These are phyloP conservation scores for Mangifera indica DNA, from an alignment of 345 rosid genomes.

Conservation along the genomic window DNA sequence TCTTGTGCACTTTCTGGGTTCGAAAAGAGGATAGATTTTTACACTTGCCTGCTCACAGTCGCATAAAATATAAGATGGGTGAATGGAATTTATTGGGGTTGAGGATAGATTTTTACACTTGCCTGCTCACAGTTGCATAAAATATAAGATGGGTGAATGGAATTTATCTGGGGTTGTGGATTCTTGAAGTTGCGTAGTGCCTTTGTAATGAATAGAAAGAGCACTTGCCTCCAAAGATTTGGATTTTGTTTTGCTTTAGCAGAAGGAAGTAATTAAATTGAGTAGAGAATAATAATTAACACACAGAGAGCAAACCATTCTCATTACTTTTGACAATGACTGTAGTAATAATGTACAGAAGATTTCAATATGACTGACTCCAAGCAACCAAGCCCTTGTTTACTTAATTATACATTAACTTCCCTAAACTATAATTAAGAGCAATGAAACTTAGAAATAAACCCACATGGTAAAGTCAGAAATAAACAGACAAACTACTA, in stretches of 20 bases:
- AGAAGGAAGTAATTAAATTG: no score
- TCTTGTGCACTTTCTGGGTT: not conserved
- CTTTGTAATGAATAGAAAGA: not conserved
- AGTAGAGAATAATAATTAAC: not conserved
- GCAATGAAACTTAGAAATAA: no score
- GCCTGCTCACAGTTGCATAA: not conserved
- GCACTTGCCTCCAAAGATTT: no score
- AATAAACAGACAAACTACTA: not conserved
- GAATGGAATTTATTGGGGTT: not conserved
- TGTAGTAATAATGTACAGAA: not conserved
- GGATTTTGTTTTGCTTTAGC: no score
- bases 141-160: not conserved
- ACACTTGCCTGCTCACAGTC: not conserved
- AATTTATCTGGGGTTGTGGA: not conserved
- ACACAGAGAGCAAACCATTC: slow-evolving; percentile 6
- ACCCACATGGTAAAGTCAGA: no score
- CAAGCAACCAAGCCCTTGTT: not conserved
- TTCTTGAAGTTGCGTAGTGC: not conserved
- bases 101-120: not conserved
- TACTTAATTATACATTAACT: not conserved
- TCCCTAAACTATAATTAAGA: not conserved
- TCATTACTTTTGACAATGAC: not conserved
- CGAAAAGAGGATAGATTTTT: not conserved
- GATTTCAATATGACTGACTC: not conserved
- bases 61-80: not conserved